Base-by-base conservation (phyloP, 1,139 yeast genomes). In the Saccharomyces uvarum region DNA sequence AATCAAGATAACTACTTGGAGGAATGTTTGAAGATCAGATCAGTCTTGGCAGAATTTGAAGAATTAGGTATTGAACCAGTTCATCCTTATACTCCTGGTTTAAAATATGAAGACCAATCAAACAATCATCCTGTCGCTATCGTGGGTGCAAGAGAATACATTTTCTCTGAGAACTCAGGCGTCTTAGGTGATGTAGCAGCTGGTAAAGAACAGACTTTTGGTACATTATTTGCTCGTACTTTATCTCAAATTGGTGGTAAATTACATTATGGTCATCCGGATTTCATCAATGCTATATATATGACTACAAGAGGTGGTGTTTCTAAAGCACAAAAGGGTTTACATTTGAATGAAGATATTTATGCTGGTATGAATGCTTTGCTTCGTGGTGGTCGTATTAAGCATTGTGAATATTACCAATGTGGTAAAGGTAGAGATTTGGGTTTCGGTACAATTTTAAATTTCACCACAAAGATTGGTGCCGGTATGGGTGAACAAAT, bases 401-500 rank as follows among this genome's bases (percentile, higher is more conserved):
- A 93, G 82, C 99, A 93, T 73, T 91, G 97, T 80, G 99, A 93
- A 75, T 93, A 91, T 77, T 93, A 88, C 77, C 99, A 93, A 76
- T 93, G 99, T 83, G 99, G 99, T 86, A 93, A 93, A 76, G 99
- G 99, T 76, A 90, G 99, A 84, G 99, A 93, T 85, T 83, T 93
- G 77, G 99, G 99, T 77, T 93, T 93, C 74, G 97, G 97, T 60
- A 91, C 99, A 47, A 90, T 93, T 81, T 83, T 93, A 79, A 93
- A 93, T 77, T 93, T 93, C 84, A 93, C 98, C 33, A 93, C 99
- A 59, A 93, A 93, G 81, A 93, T 93, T 84, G 99, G 99, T 80
- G 96, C 98, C 68, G 99, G 99, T 87, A 93, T 93, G 99, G 99
- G 99, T 77, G 99, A 93, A 76, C 99, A 93, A 76, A 91, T 93